Base-by-base conservation (phyloP, 1,284 basidiomycete genomes). In the Sphaerobolus stellatus region DNA sequence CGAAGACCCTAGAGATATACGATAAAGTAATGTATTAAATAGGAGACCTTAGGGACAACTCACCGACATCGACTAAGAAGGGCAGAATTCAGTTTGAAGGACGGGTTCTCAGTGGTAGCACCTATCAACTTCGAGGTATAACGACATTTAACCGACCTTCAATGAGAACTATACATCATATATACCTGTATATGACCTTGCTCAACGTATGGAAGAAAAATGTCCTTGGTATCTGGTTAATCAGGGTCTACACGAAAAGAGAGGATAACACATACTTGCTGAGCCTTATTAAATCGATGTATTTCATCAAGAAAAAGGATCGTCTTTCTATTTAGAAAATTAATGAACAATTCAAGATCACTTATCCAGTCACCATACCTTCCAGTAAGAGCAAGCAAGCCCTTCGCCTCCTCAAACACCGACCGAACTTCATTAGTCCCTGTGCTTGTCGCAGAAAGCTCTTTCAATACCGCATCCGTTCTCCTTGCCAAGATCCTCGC, bases 41-140 rank as follows among this genome's bases (percentile, higher is more conserved):
- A 46, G 50, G 16, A 40, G 27, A n/a, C 13, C 24, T 28, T 48
- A 29, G n/a, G 30, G 13, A 28, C 18, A 9, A 73, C 81, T 64
- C 59, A 86, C 88, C 90, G 81, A 69, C 91, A 92, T 44, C 92
- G 82, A 62, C 88, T 91, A 34, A 94, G 72, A 33, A 94, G 73
- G 4, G 92, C 89, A 31, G 81, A 82, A 48, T 83, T 90, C 40
- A 92, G 70, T 61, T 88, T 91, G 74, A 95, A 96, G 1, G 90
- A 92, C 0, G 93, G 93, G 64, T 96, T 96, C 68, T 96, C 93
- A 0, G 93, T 96, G 2, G 93, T 96, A 1, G 93, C 92, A 16
- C 91, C 91, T 58, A 96, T 83, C 31, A 95, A 74, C 78, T 86
- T 64, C n/a, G n/a, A n/a, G 58, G 28, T 61, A 46, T 52, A 60